Evolutionary conservation across 2,329 filamentous ascomycete species (phyloP), one percentile per base, ranked within the genome.

Genomic region (Berkeleyomyces basicola): DNA sequence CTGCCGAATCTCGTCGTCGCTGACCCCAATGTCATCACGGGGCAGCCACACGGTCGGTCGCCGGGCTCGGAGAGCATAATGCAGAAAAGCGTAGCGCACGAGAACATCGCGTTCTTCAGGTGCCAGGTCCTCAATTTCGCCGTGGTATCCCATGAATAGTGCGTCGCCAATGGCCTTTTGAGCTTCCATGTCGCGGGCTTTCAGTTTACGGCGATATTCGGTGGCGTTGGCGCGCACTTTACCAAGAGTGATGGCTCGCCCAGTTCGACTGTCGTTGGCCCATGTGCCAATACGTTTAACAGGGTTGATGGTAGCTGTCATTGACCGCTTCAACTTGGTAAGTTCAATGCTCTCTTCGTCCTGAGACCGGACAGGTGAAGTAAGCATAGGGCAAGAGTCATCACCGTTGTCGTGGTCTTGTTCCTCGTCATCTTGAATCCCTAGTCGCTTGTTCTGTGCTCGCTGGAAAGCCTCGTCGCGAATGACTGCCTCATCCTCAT

Each of bases 1-100:
- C 43, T 88, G 79, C 69, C 79, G 79, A 53, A 97, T 86, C 75
- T 99, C 93, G 68, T 97, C 92, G 68, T 95, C 90, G 67, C 88
- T 90, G 63, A 99, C 82, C 4, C 93, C 93, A 4, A 97, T 74
- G 67, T 93, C 87, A 70, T 99, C 93, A 9, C 86, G 83, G 0
- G 93, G 93, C 53, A 99, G 88, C 93, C 93, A 99, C 36, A 99
- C 85, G 0, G 88, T 89, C 0, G 93, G 93, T 61, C 90, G 81
- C 61, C 87, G 82, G 1, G 91, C 88, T 7, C 93, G 84, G 44
- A 96, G 78, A 0, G 93, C 93, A 42, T 85, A 85, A 70, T 99
- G 93, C 74, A 91, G 86, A 73, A 99, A 99, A 0, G 92, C 90
- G 69, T 90, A 86, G 62, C 86, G 86, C 10, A 93, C 87, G 46